A percentile compares a stretch with the other conserved stretches of the same genome.
These are phyloP conservation scores for Pinus tabuliformis DNA, from an alignment of 75 land plant genomes.

Conservation along the genomic window DNA sequence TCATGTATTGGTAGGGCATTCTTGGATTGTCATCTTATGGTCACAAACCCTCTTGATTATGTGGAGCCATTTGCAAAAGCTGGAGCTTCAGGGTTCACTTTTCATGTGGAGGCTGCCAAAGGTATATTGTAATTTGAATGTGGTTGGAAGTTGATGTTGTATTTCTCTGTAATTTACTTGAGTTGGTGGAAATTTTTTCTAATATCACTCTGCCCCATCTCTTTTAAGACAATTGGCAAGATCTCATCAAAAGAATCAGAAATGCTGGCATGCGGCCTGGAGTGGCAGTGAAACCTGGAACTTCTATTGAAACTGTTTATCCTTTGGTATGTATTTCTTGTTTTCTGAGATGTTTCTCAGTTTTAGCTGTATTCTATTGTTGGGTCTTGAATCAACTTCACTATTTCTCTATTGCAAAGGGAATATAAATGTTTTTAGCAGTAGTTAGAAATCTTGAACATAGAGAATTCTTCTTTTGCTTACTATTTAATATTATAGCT, in stretches of 20 bases:
- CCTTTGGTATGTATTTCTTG: slow-evolving; percentile 57
- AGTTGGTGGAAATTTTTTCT: background rate
- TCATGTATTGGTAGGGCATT: slow-evolving; percentile 55
- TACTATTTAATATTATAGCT: background rate
- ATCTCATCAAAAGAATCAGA: slow-evolving; percentile 65
- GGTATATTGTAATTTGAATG: slow-evolving; percentile 27
- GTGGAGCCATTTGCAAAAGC: slow-evolving; percentile 85
- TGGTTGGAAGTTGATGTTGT: background rate
- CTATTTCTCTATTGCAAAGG: background rate
- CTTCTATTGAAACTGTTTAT: slow-evolving; percentile 85
- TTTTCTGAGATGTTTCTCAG: background rate
- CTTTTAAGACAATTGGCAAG: slow-evolving; percentile 77
- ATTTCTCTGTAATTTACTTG: background rate
- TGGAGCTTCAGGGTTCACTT: slow-evolving; percentile 98
- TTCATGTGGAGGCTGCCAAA: slow-evolving; percentile 83
- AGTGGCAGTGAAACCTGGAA: slow-evolving; percentile 86
- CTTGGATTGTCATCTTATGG: slow-evolving; percentile 98
- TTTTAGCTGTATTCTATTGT: background rate
- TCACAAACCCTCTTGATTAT: slow-evolving; percentile 93
- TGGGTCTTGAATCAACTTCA: background rate
- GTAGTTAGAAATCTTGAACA: background rate
- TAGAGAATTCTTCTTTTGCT: background rate
- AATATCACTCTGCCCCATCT: background rate
- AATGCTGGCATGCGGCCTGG: slow-evolving; percentile 89
- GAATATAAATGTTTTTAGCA: background rate